phyloP scores from a whole-genome alignment of 116 monocot species.

The Phalaenopsis hybrid region DNA sequence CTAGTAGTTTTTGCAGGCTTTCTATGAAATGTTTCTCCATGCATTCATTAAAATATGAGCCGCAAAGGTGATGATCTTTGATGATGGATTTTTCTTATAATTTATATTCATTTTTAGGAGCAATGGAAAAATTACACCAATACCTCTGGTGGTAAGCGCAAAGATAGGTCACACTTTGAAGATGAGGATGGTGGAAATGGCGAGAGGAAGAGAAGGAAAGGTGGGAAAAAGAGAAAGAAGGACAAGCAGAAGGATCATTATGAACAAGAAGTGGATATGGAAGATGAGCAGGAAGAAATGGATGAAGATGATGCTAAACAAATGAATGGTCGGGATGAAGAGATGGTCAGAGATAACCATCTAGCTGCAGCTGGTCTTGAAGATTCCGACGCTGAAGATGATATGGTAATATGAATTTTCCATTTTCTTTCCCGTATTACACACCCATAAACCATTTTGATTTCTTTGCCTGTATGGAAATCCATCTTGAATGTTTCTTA shows the following conservation, averaged over 20 bases:
- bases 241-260: conserved; percentile 41
- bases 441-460: neutral
- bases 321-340: conserved; percentile 30
- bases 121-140: conserved; percentile 67
- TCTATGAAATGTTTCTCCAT: no score
- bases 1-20: no score
- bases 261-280: conserved; percentile 49
- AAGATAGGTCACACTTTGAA: conserved; percentile 52
- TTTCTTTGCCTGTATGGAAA: neutral
- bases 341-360: conserved; percentile 43
- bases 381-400: conserved; percentile 90
- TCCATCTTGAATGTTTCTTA: neutral
- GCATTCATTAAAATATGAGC: no score
- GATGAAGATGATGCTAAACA: conserved; percentile 56
- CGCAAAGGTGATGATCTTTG: no score
- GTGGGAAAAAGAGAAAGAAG: conserved; percentile 64
- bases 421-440: neutral
- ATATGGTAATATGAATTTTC: conserved; percentile 30
- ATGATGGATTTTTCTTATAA: no score
- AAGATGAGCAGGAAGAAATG: conserved; percentile 47
- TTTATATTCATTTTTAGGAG: conserved; percentile 35
- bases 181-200: conserved; percentile 66
- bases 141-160: conserved; percentile 47
- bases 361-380: conserved; percentile 85
- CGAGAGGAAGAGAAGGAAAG: conserved; percentile 54